phyloP scores from a whole-genome alignment of 139 green algal genomes.

The Tetradesmus lagerheimii region DNA sequence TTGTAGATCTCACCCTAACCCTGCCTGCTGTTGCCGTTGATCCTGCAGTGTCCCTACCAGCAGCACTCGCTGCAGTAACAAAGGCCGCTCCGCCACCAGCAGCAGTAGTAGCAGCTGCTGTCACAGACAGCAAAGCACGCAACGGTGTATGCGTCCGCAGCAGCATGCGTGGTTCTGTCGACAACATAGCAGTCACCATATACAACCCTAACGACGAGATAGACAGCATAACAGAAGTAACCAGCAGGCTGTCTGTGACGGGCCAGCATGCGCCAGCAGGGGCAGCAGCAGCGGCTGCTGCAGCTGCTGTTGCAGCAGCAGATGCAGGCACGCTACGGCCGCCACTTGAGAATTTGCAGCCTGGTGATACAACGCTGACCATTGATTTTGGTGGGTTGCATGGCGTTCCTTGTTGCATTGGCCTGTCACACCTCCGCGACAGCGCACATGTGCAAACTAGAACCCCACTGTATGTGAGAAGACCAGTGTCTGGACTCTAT shows the following conservation, averaged over 20 bases:
- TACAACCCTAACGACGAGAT: not conserved
- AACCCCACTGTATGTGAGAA: no score
- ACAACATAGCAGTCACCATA: not conserved
- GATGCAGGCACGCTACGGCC: constrained; percentile 55
- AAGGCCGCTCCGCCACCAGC: not conserved
- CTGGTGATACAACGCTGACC: constrained; percentile 53
- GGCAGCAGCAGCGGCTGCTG: not conserved
- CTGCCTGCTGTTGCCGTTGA: not conserved
- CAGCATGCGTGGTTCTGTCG: not conserved
- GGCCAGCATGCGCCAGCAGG: not conserved
- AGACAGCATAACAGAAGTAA: constrained; percentile 22
- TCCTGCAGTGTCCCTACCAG: not conserved
- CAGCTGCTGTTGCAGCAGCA: not conserved
- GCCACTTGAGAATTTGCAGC: constrained; percentile 35
- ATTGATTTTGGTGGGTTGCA: constrained; percentile 51
- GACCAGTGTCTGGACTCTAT: no score
- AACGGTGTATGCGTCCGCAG: not conserved
- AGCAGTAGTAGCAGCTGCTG: not conserved
- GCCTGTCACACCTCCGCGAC: no score
- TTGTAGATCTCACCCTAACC: not conserved
- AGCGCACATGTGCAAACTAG: no score
- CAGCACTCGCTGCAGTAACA: not conserved
- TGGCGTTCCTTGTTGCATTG: no score
- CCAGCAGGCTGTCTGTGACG: not conserved
- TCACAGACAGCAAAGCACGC: not conserved